These are phyloP conservation scores for Calonectria montana DNA, from an alignment of 2,329 filamentous ascomycete genomes.

Conservation along the genomic window DNA sequence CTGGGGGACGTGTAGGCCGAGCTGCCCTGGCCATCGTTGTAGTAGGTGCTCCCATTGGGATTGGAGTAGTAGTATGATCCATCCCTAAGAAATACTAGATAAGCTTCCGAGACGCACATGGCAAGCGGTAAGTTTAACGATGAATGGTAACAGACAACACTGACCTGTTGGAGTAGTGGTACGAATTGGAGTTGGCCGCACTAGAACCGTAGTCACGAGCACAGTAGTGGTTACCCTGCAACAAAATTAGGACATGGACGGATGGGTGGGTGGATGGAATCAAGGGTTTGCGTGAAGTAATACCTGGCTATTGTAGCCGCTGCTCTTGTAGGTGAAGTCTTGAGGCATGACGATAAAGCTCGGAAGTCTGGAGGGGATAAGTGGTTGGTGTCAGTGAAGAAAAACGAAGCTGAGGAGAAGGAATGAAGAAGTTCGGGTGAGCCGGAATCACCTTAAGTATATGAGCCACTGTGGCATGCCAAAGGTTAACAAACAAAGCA, in stretches of 20 bases:
- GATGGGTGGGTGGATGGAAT: neutral
- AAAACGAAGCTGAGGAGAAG: neutral
- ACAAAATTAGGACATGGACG: neutral
- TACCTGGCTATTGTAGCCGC: conserved; percentile 74
- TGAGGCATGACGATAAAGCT: conserved; percentile 27
- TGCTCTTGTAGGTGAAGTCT: conserved; percentile 57
- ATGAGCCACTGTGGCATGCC: neutral
- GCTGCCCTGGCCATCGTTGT: conserved; percentile 69
- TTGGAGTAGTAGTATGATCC: conserved; percentile 82
- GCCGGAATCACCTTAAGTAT: neutral
- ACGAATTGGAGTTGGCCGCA: conserved; percentile 68
- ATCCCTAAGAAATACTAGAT: conserved; percentile 52
- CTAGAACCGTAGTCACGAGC: conserved; percentile 70
- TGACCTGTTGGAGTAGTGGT: conserved; percentile 76
- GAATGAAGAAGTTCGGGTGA: neutral
- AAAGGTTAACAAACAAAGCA: neutral
- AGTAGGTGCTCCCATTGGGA: conserved; percentile 74
- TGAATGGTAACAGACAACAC: conserved; percentile 32
- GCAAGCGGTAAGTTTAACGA: neutral
- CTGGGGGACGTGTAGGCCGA: conserved; percentile 71
- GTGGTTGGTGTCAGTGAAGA: neutral
- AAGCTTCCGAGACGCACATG: neutral
- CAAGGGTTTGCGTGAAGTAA: neutral
- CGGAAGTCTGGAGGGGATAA: neutral
- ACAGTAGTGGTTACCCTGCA: conserved; percentile 76